Base-by-base conservation (phyloP, 2,329 filamentous ascomycete genomes). In the Pyrenochaeta sp. region DNA sequence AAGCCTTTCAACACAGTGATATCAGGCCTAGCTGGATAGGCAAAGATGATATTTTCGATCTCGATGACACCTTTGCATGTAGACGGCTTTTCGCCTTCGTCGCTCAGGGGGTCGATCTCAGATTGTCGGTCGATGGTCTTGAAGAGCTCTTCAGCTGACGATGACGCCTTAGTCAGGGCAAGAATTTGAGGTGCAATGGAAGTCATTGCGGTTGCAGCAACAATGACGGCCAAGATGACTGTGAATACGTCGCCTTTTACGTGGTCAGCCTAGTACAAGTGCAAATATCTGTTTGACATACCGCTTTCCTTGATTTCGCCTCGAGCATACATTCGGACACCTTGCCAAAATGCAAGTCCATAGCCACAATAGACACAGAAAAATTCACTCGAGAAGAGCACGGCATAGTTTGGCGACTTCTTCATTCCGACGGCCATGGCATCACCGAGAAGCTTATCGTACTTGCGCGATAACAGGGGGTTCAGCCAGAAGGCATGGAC, bases 11-110 rank as follows among this genome's bases (percentile, higher is more conserved):
- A 92, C 37, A 98, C 90, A 1, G 87, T 84, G 5, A 96, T 91
- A 66, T 97, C 92, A 0, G 93, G 91, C 20, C 95, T 86, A 3
- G 92, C 96, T 7, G 95, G 95, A 69, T 99, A 98, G 63, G 97
- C 93, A 75, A 97, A 93, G 73, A 90, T 92, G 69, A 98, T 82
- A 60, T 91, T 83, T 58, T 88, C 83, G 21, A 98, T 82, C 60
- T 92, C 88, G 49, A 99, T 89, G 4, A 85, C 85, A 0, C 73
- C 73, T 14, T 47, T 40, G 21, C 69, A 71, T 12, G 50, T 40
- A 2, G 40, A 37, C 0, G 72, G 74, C 5, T 53, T 32, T 7
- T 54, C 49, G 0, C 72, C 72, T 4, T 56, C 51, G 9, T 66
- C 61, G 7, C 49, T 64, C 33, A 75, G 48, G 4, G 72, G 65